phyloP scores from a whole-genome alignment of 2,329 filamentous ascomycete species.

The Botryotinia convoluta region DNA sequence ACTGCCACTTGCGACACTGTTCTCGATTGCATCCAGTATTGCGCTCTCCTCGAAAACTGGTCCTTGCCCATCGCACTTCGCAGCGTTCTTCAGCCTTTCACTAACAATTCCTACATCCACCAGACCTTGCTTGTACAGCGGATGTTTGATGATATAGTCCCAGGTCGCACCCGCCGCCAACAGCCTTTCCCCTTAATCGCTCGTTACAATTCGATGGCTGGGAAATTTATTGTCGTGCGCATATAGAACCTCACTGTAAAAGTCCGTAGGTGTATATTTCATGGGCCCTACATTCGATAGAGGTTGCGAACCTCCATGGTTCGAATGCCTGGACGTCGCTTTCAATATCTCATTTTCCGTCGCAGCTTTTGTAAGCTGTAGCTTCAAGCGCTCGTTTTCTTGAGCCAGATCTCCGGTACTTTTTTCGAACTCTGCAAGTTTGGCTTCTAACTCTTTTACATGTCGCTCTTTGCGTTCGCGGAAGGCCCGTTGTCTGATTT shows the following conservation, averaged over 20 bases:
- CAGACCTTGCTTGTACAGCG: slow-evolving; percentile 70
- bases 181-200: slow-evolving; percentile 67
- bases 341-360: slow-evolving; percentile 93
- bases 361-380: slow-evolving; percentile 76
- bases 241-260: slow-evolving; percentile 62
- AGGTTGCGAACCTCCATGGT: slow-evolving; percentile 38
- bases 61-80: slow-evolving; percentile 81
- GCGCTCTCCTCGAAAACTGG: slow-evolving; percentile 81
- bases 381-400: slow-evolving; percentile 84
- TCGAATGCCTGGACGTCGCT: slow-evolving; percentile 61
- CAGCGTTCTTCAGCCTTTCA: slow-evolving; percentile 70
- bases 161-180: slow-evolving; percentile 78
- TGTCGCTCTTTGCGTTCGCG: slow-evolving; percentile 93
- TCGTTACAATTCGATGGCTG: slow-evolving; percentile 66
- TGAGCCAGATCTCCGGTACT: slow-evolving; percentile 68
- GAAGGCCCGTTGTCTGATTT: slow-evolving; percentile 81
- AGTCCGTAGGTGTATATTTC: slow-evolving; percentile 69
- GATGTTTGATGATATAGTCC: slow-evolving; percentile 83
- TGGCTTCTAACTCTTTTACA: slow-evolving; percentile 87
- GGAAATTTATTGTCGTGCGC: slow-evolving; percentile 60
- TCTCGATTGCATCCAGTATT: slow-evolving; percentile 71
- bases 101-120: slow-evolving; percentile 82
- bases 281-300: slow-evolving; percentile 60
- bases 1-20: slow-evolving; percentile 71
- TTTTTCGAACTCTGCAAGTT: slow-evolving; percentile 74